Evolutionary conservation across 106 monocot genomes (phyloP), one percentile per base, ranked within the genome.

Genomic region (Cymbidium sinense): DNA sequence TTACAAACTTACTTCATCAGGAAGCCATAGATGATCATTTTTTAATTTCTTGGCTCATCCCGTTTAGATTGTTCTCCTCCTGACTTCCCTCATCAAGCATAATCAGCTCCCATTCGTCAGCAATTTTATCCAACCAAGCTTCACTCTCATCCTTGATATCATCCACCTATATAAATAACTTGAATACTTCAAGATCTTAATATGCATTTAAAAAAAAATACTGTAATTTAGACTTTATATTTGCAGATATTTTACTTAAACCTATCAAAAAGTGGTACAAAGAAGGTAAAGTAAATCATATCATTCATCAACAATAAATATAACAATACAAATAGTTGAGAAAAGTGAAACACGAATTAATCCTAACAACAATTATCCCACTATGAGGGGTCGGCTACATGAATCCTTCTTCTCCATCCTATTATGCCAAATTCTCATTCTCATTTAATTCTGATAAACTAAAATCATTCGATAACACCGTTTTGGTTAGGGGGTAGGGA

Each of bases 91-190:
- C 69, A 23, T 33, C 69, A 11, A 33, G 69, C 69, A 69, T 69
- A 17, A 69, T 69, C 31, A 69, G 34, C 34, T 33, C 69, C 69
- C 69, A 69, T 69, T 69, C 69, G 0, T 69, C 69, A 33, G 34
- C 69, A 69, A 69, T 34, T 69, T 34, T 69, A 4, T 69, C 31
- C 34, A 69, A 69, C 69, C 69, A 69, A 69, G 34, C 69, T 69
- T 69, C 69, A 69, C 29, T 33, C 10, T 69, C 33, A 34, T 69
- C 69, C 69, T 69, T 69, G 69, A 69, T 10, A 34, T 34, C 29
- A 69, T 69, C 69, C 18, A 69, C 69, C 69, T 69, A 34, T 69
- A 34, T 69, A 27, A 8, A 62, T 23, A 62, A 62, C 27, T 62
- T 62, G 27, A 25, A 62, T 62, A 62, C 6, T 23, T 1, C 11